Evolutionary conservation across 2,329 filamentous ascomycete species (phyloP).

Genomic region (Plectosphaerella plurivora): DNA sequence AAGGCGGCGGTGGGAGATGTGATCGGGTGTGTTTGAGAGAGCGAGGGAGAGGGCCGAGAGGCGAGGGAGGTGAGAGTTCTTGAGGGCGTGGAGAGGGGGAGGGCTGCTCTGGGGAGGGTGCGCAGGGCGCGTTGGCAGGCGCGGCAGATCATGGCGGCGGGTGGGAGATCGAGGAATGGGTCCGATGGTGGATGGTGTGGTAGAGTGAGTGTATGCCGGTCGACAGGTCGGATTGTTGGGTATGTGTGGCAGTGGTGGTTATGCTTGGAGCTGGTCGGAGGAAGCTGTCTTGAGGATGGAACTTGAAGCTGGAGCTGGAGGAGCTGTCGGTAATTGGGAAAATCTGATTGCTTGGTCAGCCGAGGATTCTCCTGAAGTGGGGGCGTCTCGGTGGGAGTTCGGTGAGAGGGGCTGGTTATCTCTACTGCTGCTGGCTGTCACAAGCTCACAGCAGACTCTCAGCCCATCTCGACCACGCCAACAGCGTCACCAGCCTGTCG

Average conservation of each 20-base stretch:
- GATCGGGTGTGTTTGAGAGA: background rate
- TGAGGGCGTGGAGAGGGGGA: background rate
- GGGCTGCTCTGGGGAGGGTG: constrained; percentile 1
- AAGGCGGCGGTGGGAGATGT: background rate
- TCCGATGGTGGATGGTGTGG: too few relatives aligned
- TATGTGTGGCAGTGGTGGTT: background rate
- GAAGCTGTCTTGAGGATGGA: background rate
- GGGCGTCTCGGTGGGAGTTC: too few relatives aligned
- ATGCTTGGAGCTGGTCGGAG: background rate
- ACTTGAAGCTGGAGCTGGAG: background rate
- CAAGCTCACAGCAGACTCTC: too few relatives aligned
- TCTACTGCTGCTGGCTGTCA: too few relatives aligned
- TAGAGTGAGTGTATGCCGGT: too few relatives aligned
- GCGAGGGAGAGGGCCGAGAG: background rate
- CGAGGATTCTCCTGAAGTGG: background rate
- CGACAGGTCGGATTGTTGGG: background rate
- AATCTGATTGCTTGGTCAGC: background rate
- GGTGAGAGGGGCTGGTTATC: too few relatives aligned
- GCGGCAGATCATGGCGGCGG: constrained; percentile 9
- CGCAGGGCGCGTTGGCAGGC: constrained; percentile 10
- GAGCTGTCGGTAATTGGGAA: background rate
- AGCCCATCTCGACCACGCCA: too few relatives aligned
- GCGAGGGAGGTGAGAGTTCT: background rate
- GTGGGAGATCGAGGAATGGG: background rate
- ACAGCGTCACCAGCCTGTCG: too few relatives aligned